phyloP scores from a whole-genome alignment of 495 filamentous ascomycete genomes.

The Gamarada debralockiae region DNA sequence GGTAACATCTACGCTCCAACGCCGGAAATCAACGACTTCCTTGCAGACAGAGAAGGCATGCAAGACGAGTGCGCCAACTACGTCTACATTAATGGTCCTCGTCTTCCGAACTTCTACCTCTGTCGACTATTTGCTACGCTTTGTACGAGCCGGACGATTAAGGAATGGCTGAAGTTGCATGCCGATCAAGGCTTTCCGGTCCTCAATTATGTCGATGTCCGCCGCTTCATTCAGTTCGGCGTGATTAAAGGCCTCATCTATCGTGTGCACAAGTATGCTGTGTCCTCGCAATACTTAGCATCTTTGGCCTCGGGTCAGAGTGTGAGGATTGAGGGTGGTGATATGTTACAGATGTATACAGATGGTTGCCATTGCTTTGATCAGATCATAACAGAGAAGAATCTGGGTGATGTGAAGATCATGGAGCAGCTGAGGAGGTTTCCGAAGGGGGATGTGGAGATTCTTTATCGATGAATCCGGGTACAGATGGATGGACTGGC shows the following conservation, averaged over 20 bases:
- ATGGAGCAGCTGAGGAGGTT: slow-evolving; percentile 33
- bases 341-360: slow-evolving; percentile 58
- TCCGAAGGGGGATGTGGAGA: slow-evolving; percentile 40
- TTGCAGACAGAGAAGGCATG: slow-evolving; percentile 62
- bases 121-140: slow-evolving; percentile 74
- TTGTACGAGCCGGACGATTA: slow-evolving; percentile 70
- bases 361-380: slow-evolving; percentile 85
- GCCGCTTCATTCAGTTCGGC: slow-evolving; percentile 91
- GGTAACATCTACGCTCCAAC: slow-evolving; percentile 78
- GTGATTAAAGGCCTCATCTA: slow-evolving; percentile 95
- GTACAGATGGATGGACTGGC: too few relatives aligned
- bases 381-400: slow-evolving; percentile 81
- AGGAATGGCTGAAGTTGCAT: slow-evolving; percentile 76
- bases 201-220: slow-evolving; percentile 73
- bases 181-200: slow-evolving; percentile 50
- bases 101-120: slow-evolving; percentile 47
- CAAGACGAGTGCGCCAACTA: slow-evolving; percentile 85
- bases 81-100: slow-evolving; percentile 40
- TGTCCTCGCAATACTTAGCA: slow-evolving; percentile 52
- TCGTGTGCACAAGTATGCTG: slow-evolving; percentile 85
- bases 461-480: slow-evolving; percentile 47
- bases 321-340: slow-evolving; percentile 29
- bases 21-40: slow-evolving; percentile 72
- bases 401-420: slow-evolving; percentile 55
- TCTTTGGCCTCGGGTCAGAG: slow-evolving; percentile 31